These are phyloP conservation scores for Letharia columbiana DNA, from an alignment of 495 filamentous ascomycete species.

Conservation along the genomic window DNA sequence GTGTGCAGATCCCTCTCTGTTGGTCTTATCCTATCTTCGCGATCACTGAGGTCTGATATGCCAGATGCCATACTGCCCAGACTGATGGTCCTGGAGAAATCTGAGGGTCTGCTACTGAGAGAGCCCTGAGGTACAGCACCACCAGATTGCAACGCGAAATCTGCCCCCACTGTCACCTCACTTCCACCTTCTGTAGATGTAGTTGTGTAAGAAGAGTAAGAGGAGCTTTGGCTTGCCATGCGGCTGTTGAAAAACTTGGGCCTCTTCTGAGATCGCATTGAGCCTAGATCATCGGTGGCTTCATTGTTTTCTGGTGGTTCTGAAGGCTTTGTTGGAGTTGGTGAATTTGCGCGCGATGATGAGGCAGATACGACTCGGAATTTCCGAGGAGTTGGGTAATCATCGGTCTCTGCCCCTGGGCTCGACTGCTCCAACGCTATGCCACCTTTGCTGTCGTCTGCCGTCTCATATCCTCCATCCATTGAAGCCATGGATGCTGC, in stretches of 20 bases:
- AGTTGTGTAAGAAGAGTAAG: constrained; percentile 63
- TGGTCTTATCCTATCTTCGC: constrained; percentile 37
- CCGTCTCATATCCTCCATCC: constrained; percentile 24
- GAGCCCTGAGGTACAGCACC: constrained; percentile 60
- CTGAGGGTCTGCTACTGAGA: constrained; percentile 37
- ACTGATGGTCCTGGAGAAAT: constrained; percentile 71
- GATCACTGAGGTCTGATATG: constrained; percentile 67
- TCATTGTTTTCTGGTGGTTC: background rate
- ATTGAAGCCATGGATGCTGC: constrained; percentile 41
- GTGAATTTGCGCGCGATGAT: constrained; percentile 18
- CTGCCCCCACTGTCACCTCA: constrained; percentile 67
- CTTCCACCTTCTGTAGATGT: constrained; percentile 53
- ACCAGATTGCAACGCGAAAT: constrained; percentile 78
- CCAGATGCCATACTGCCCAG: constrained; percentile 94
- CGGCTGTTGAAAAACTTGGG: constrained; percentile 68
- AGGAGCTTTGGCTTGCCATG: constrained; percentile 68
- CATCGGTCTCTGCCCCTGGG: constrained; percentile 22
- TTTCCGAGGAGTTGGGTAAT: constrained; percentile 32
- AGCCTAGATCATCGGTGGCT: background rate
- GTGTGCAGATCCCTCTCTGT: constrained; percentile 49
- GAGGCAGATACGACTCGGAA: constrained; percentile 9
- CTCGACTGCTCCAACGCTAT: constrained; percentile 19
- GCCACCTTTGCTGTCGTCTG: constrained; percentile 32
- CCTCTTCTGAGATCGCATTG: constrained; percentile 34
- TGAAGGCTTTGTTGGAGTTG: constrained; percentile 22